Evolutionary conservation across 345 rosid species (phyloP), one percentile per base, ranked within the genome.

Genomic region (Lepidium africanum): DNA sequence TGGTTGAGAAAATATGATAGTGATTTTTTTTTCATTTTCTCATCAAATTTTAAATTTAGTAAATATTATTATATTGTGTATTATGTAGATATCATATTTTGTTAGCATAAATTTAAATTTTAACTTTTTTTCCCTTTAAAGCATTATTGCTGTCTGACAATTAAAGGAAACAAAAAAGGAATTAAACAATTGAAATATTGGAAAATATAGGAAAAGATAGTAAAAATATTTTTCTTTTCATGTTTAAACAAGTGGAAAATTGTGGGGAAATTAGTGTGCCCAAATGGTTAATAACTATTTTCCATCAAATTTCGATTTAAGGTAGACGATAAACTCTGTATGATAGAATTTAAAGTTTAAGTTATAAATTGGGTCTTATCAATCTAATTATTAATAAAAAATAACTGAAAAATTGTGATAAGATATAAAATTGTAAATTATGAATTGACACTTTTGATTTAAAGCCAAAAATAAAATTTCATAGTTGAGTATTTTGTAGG

Each of bases 1-100:
- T 63, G 78, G 78, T 41, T 69, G 78, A 68, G 74, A 62, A 48
- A 37, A 10, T 30, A 52, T 10, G 48, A 33, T n/a, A 42, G 35
- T 42, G 10, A 59, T 23, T 42, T 45, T 40, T 14, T 7, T 65
- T 40, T 21, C 36, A 15, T 1, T 1, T 52, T 33, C 32, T 35
- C 9, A 3, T 5, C 23, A 9, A 16, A 10, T 47, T 19, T 40
- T 15, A 35, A 2, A 21, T 49, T 13, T 1, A 17, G 9, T 6
- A 17, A 46, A 48, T 7, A 7, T 7, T 8, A 19, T 15, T 3
- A 2, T 15, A 7, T 7, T 46, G 6, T 9, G 19, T 46, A 27
- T 9, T 9, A 17, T 46, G 19, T 9, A 17, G 9, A 46, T 2
- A 46, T 46, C 12, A 17, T 46, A 15, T 43, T 40, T 27, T 27